Conservation (phyloP, 129 eudicot species). For the carrot (Daucus carota) region DH1_v3.0 NC_030384.2:32728501-32729000, state of each 20-base stretch:
- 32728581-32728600: conserved; percentile 2
- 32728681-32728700: background rate
- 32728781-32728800: background rate
- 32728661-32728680: background rate
- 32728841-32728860: background rate
- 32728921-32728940: background rate
- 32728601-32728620: background rate
- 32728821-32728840: background rate
- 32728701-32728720: background rate
- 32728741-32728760: background rate
- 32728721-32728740: background rate
- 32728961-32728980: background rate
- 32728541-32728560: conserved; percentile 8
- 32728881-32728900: background rate
- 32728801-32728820: background rate
- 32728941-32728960: background rate
- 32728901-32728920: conserved; percentile 2
- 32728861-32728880: conserved; percentile 4
- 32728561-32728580: conserved; percentile 42
- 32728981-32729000: background rate
- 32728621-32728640: background rate
- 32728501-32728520: conserved; percentile 56
- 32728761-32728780: background rate
- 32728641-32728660: background rate
- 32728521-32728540: conserved; percentile 33